phyloP scores from a whole-genome alignment of 2,329 filamentous ascomycete genomes.

The Fragosphaeria purpurea region DNA sequence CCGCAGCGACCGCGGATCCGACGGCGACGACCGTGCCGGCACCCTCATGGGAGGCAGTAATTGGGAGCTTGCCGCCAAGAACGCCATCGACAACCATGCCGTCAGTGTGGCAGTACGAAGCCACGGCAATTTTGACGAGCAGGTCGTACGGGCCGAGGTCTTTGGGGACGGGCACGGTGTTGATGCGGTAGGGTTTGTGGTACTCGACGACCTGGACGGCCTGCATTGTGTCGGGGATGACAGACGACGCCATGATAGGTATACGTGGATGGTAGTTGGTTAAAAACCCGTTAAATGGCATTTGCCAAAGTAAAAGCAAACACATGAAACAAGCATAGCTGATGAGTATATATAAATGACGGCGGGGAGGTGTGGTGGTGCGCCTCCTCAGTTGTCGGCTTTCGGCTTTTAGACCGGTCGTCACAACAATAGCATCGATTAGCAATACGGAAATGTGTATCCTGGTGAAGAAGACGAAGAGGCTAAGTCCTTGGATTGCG shows the following conservation, averaged over 20 bases:
- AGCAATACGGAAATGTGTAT: conserved; percentile 3
- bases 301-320: too few species aligned
- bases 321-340: too few species aligned
- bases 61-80: conserved; percentile 37
- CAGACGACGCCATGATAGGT: neutral
- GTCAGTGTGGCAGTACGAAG: conserved; percentile 55
- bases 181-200: conserved; percentile 45
- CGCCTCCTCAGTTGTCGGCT: too few species aligned
- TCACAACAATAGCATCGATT: too few species aligned
- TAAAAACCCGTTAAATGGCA: neutral
- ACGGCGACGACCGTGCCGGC: conserved; percentile 42
- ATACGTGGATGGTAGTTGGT: neutral
- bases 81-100: conserved; percentile 41
- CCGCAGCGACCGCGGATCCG: conserved; percentile 24
- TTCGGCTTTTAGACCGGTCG: too few species aligned
- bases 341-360: too few species aligned
- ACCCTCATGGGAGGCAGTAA: conserved; percentile 47
- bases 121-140: conserved; percentile 50
- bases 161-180: conserved; percentile 38
- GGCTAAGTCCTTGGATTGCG: too few species aligned
- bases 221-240: conserved; percentile 19
- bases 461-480: neutral
- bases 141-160: conserved; percentile 40
- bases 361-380: too few species aligned
- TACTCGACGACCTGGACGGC: conserved; percentile 28